A percentile compares a stretch with the other conserved stretches of the same genome.
phyloP scores from a whole-genome alignment of 495 filamentous ascomycete species.

The Daldinia caldariorum region DNA sequence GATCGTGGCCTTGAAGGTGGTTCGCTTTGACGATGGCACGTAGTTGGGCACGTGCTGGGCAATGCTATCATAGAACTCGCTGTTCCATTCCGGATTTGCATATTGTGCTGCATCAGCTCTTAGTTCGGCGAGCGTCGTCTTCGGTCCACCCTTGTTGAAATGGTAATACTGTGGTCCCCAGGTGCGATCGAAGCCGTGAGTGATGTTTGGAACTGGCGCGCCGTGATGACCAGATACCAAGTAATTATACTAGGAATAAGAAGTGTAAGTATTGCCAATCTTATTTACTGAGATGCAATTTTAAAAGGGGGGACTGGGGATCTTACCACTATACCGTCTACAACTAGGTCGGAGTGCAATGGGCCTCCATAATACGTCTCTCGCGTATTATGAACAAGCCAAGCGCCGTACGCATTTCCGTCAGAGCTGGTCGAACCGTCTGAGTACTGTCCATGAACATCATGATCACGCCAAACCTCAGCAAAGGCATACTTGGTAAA shows the following conservation, averaged over 20 bases:
- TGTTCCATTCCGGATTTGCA: conserved; percentile 60
- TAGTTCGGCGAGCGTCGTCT: conserved; percentile 52
- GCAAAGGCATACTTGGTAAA: conserved; percentile 69
- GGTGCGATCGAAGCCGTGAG: conserved; percentile 66
- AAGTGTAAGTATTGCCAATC: not conserved
- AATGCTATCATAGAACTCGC: conserved; percentile 64
- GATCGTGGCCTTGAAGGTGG: conserved; percentile 56
- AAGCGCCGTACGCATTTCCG: conserved; percentile 61
- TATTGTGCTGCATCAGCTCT: conserved; percentile 57
- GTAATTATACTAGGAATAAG: conserved; percentile 44
- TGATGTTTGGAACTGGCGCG: conserved; percentile 66
- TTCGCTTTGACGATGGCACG: conserved; percentile 54
- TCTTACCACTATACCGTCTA: conserved; percentile 68
- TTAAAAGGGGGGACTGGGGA: conserved; percentile 38
- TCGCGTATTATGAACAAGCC: conserved; percentile 68
- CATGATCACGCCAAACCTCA: conserved; percentile 62
- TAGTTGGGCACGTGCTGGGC: conserved; percentile 63
- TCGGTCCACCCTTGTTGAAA: conserved; percentile 61
- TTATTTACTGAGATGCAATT: not conserved
- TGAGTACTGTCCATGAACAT: conserved; percentile 64
- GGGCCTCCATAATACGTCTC: conserved; percentile 69
- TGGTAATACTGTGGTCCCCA: conserved; percentile 67
- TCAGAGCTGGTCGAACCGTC: conserved; percentile 62
- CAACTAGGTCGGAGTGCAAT: conserved; percentile 64
- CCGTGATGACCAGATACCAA: conserved; percentile 66